Evolutionary conservation across 768 basidiomycete genomes (phyloP).

Genomic region (Rhizopogon roseolus): DNA sequence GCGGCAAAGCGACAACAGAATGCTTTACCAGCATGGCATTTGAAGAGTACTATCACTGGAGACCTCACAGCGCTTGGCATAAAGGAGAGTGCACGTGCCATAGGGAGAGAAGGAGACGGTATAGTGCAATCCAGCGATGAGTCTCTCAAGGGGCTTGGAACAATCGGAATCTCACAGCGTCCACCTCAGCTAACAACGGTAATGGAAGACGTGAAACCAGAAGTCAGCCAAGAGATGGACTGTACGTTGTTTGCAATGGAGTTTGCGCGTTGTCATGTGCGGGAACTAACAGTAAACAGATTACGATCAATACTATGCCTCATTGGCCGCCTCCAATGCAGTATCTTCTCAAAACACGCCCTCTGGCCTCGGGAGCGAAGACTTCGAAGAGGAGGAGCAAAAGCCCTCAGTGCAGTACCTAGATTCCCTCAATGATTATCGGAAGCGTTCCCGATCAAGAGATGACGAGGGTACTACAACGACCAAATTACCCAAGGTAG

Average conservation of each 20-base stretch:
- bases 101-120: slow-evolving; percentile 25
- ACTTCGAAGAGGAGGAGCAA: slow-evolving; percentile 63
- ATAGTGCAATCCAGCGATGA: slow-evolving; percentile 59
- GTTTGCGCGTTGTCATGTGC: background rate
- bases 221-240: slow-evolving; percentile 54
- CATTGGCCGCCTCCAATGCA: slow-evolving; percentile 58
- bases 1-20: slow-evolving; percentile 89
- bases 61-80: slow-evolving; percentile 85
- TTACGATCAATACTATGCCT: slow-evolving; percentile 81
- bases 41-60: slow-evolving; percentile 92
- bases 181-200: slow-evolving; percentile 22
- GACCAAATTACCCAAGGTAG: slow-evolving; percentile 40
- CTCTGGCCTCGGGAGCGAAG: slow-evolving; percentile 47
- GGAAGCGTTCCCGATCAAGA: slow-evolving; percentile 66
- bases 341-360: slow-evolving; percentile 62
- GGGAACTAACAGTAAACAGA: slow-evolving; percentile 34
- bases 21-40: slow-evolving; percentile 89
- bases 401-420: slow-evolving; percentile 65
- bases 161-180: slow-evolving; percentile 34
- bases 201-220: slow-evolving; percentile 40
- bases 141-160: slow-evolving; percentile 64
- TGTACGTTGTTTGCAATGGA: slow-evolving; percentile 42
- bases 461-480: slow-evolving; percentile 46
- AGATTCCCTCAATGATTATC: slow-evolving; percentile 65
- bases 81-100: slow-evolving; percentile 59